Base-by-base conservation (phyloP, 495 filamentous ascomycete genomes). In the Schizothecium vesticola region DNA sequence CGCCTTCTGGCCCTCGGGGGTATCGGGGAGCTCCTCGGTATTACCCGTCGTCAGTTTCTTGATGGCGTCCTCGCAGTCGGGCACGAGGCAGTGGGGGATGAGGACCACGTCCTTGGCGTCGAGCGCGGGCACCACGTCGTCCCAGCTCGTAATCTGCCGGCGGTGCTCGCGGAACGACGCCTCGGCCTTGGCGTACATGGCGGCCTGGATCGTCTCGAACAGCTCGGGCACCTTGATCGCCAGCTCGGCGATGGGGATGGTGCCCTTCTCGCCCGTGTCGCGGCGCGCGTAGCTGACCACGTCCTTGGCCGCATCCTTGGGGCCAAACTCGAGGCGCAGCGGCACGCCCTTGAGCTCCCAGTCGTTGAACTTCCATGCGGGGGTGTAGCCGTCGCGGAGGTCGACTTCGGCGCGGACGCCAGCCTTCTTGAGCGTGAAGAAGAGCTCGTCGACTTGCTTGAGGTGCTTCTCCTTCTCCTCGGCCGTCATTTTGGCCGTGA, bases 301-400 rank as follows among this genome's bases (percentile, higher is more conserved):
- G 61, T 90, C 86, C 71, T 92, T 91, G 56, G 89, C 91, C 3
- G 89, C 88, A 76, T 98, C 95, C 78, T 95, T 95, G 61, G 95
- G 95, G 51, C 96, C 96, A 76, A 96, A 95, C 78, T 98, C 95
- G 61, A 99, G 84, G 51, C 96, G 92, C 31, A 99, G 82, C 19
- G 96, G 95, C 16, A 97, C 89, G 77, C 95, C 95, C 79, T 92
- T 93, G 67, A 97, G 83, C 79, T 99, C 96, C 91, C 91, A 96
- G 80, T 98, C 92, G 83, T 95, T 95, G 85, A 98, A 97, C 79
- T 99, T 98, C 87, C 89, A 97, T 69, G 92, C 94, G 16, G 95
- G 93, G 67, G 92, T 94, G 83, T 97, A 93, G 67, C 87, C 89
- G 9, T 97, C 92, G 56, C 95, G 88, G 69, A 84, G 81, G 77